phyloP scores from a whole-genome alignment of 164 flowering plant genomes.

The Chimonanthus praecox region DNA sequence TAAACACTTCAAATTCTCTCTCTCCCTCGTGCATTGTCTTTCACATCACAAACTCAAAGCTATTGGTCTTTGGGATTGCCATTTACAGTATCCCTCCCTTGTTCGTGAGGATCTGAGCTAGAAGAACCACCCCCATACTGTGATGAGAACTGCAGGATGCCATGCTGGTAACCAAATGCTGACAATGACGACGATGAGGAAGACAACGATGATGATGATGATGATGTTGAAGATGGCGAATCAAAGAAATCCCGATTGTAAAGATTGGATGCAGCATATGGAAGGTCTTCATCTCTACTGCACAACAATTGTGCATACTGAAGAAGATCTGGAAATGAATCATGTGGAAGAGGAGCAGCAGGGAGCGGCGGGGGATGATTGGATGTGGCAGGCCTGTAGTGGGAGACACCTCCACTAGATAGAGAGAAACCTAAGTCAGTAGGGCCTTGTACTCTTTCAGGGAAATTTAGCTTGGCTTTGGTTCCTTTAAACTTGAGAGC shows the following conservation, averaged over 20 bases:
- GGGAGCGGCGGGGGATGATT: not conserved
- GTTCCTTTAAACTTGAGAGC: conserved; percentile 70
- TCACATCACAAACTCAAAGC: not conserved
- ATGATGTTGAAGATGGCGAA: conserved; percentile 9
- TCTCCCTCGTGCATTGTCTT: not conserved
- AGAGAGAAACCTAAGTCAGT: conserved; percentile 25
- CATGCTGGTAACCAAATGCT: conserved; percentile 11
- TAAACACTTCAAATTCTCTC: not conserved
- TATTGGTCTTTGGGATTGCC: conserved; percentile 9
- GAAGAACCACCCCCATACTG: conserved; percentile 23
- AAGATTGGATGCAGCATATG: conserved; percentile 9
- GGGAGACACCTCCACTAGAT: not conserved
- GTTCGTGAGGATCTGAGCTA: conserved; percentile 11
- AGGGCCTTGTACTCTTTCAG: conserved; percentile 54
- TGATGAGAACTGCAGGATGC: conserved; percentile 8
- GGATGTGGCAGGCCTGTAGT: not conserved
- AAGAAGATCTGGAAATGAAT: conserved; percentile 19
- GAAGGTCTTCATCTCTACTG: conserved; percentile 20
- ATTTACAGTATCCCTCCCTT: conserved; percentile 15
- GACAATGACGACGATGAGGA: conserved; percentile 23
- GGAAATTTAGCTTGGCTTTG: conserved; percentile 81
- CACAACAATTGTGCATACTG: conserved; percentile 30
- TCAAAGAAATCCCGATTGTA: conserved; percentile 7
- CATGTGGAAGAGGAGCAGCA: conserved; percentile 6
- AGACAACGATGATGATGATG: not conserved